phyloP scores from a whole-genome alignment of 2,329 filamentous ascomycete genomes.

The Helicocarpus griseus region DNA sequence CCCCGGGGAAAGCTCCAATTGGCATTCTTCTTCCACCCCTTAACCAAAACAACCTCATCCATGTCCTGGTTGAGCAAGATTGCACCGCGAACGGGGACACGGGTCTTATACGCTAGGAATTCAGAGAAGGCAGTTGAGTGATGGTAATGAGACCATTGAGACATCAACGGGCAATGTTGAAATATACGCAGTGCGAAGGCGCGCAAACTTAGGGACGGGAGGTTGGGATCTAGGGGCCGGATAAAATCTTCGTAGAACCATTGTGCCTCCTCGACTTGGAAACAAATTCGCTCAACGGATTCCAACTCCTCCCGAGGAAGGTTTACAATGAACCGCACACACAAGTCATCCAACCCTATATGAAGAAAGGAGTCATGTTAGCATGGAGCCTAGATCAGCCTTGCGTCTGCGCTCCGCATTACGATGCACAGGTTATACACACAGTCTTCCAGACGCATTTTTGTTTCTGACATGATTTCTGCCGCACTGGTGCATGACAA shows the following conservation, averaged over 20 bases:
- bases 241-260: conserved; percentile 99
- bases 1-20: conserved; percentile 95
- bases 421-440: conserved; percentile 25
- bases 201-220: conserved; percentile 77
- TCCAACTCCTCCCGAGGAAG: conserved; percentile 83
- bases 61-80: conserved; percentile 90
- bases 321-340: conserved; percentile 96
- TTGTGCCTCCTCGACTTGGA: conserved; percentile 97
- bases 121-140: conserved; percentile 79
- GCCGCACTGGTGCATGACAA: conserved; percentile 53
- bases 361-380: too few relatives aligned
- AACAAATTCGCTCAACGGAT: conserved; percentile 88
- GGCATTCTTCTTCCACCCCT: conserved; percentile 94
- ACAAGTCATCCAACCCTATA: conserved; percentile 89
- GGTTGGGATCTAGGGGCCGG: conserved; percentile 70
- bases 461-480: conserved; percentile 61
- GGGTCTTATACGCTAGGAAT: conserved; percentile 88
- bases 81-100: conserved; percentile 85
- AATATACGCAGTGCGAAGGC: conserved; percentile 86
- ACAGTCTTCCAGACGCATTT: conserved; percentile 89
- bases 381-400: too few relatives aligned
- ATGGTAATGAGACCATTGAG: conserved; percentile 65
- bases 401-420: too few relatives aligned
- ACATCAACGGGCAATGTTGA: conserved; percentile 82
- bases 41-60: conserved; percentile 87